Base-by-base conservation (phyloP, 2,329 filamentous ascomycete species). In the Xylaria hypoxylon region DNA sequence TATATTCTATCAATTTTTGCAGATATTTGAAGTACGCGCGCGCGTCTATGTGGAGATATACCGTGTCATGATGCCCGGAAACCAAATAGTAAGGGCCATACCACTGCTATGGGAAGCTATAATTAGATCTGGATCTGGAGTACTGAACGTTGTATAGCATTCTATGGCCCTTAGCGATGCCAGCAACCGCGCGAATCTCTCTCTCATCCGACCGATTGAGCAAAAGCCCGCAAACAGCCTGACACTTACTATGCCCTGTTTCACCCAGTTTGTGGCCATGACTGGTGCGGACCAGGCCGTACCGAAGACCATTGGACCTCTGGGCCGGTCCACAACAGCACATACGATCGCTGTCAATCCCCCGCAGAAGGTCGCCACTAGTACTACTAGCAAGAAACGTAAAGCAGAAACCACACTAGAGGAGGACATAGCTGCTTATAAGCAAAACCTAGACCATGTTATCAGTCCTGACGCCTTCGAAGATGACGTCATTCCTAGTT, bases 381-480 rank as follows among this genome's bases (percentile, higher is more conserved):
- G 33, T 10, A 13, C 38, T 19, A 28, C 6, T 17, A 26, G 70
- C 63, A 75, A 62, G 64, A 77, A 76, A 65, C 71, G 74, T 47
- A 75, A 73, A 53, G 65, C 73, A 0, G 69, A 72, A 10, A 63
- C 53, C 1, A 69, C 68, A 13, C 68, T 75, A 2, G 71, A 74
- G 0, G 72, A 76, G 10, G 73, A 74, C 10, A 74, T 76, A 31
- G 70, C 69, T 2, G 70, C 65, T 8, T 76, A 77, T 57, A 76
- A 73, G 62, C 71, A 73, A 56, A 48, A 72, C 26, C 71, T 77
- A 4, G 66, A 71, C 17, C 33, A 71, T 17, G 59, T 72, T 24
- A 26, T 63, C 7, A 67, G 55, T 5, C 59, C 60, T 2, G 47
- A 59, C 38, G 38, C 56, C 17, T 31, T 17, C 17, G 38, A 68